These are phyloP conservation scores for Proliferodiscus dingleyae DNA, from an alignment of 2,329 filamentous ascomycete species.

Conservation along the genomic window DNA sequence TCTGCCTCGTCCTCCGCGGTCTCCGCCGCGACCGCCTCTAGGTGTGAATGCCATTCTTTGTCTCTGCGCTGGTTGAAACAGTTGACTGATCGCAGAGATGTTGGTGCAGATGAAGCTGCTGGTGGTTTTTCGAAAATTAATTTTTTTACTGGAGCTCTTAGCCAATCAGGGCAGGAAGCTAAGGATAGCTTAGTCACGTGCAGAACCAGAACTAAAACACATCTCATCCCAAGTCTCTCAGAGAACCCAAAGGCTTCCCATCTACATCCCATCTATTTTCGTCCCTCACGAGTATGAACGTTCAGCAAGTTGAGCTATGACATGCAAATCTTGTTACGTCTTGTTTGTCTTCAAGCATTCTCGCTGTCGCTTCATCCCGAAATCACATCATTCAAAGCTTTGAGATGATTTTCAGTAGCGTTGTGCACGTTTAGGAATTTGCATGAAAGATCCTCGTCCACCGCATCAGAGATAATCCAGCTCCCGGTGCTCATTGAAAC, in stretches of 20 bases:
- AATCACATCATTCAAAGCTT: no score
- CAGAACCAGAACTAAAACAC: no score
- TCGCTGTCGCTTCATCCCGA: no score
- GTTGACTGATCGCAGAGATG: conserved; percentile 18
- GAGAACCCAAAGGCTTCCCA: no score
- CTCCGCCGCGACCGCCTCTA: conserved; percentile 35
- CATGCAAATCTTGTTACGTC: no score
- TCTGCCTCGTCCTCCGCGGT: conserved; percentile 32
- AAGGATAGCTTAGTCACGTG: not conserved
- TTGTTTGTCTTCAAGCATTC: no score
- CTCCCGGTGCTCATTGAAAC: not conserved
- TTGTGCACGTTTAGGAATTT: not conserved
- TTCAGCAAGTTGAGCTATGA: no score
- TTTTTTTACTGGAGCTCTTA: no score
- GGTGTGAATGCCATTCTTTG: conserved; percentile 33
- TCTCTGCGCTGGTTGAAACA: conserved; percentile 19
- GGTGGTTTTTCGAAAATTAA: no score
- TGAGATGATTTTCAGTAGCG: no score
- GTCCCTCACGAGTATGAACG: not conserved
- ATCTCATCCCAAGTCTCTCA: not conserved
- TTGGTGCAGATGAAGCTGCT: not conserved
- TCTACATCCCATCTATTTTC: not conserved
- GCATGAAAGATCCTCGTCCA: not conserved
- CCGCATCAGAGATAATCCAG: not conserved
- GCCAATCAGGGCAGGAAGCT: not conserved